Base-by-base conservation (phyloP, 2,329 filamentous ascomycete genomes). In the Aschersonia sp. region DNA sequence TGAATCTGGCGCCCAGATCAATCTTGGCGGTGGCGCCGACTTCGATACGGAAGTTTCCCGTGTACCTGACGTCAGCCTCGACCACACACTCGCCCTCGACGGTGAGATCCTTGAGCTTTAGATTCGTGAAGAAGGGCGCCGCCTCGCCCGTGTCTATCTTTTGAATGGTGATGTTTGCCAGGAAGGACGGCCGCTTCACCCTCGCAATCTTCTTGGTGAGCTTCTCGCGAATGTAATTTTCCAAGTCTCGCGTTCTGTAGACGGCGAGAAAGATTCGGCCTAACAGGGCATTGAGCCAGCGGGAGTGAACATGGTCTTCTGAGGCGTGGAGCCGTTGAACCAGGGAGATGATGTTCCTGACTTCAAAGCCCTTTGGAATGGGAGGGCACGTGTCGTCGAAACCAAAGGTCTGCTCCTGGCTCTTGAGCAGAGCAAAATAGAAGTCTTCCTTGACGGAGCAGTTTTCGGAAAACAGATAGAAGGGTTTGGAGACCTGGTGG, bases 391-490 rank as follows among this genome's bases (percentile, higher is more conserved):
- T 69, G 47, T 73, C 22, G 22, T 22, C 69, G 2, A 70, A 67
- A 40, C 73, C 72, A 49, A 78, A 72, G 12, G 76, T 75, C 56
- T 83, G 80, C 55, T 88, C 82, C 60, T 94, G 85, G 53, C 89
- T 94, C 56, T 82, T 81, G 40, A 98, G 71, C 55, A 98, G 71
- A 10, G 90, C 85, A 64, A 95, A 90, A 63, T 98, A 98, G 65
- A 98, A 97, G 61, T 98, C 92, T 64, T 98, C 92, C 63, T 98
- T 98, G 44, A 92, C 87, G 0, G 89, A 95, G 61, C 87, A 87
- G 58, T 94, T 95, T 55, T 97, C 88, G 0, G 87, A 94, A 64
- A 97, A 98, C 5, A 98, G 71, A 59, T 82, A 97, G 66, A 96
- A 97, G 0, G 92, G 88, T 55, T 86, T 89, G 6, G 86, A 81